phyloP scores from a whole-genome alignment of 1,284 basidiomycete species.

The Tilletia horrida region DNA sequence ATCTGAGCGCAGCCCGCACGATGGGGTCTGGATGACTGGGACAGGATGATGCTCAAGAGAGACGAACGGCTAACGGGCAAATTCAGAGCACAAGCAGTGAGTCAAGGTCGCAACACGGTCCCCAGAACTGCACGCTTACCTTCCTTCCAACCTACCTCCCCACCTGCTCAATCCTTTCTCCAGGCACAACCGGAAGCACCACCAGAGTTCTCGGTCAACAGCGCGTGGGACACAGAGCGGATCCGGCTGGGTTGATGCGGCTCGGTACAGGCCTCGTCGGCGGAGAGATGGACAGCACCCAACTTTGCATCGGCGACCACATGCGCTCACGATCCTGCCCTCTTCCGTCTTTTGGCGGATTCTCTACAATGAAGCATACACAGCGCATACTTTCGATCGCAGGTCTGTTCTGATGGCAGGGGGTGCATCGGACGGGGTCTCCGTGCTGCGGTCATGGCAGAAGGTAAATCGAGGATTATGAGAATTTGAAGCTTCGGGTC shows the following conservation, averaged over 20 bases:
- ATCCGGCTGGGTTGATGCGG: conserved; percentile 16
- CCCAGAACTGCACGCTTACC: not conserved
- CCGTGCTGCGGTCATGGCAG: no score
- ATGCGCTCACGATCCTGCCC: no score
- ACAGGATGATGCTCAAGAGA: conserved; percentile 54
- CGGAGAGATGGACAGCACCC: no score
- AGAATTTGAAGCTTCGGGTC: no score
- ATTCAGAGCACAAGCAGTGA: conserved; percentile 50
- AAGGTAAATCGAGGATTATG: not conserved
- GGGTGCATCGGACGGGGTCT: no score
- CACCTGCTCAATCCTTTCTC: not conserved
- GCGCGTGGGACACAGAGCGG: conserved; percentile 47
- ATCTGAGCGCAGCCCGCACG: conserved; percentile 37
- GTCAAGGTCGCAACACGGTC: conserved; percentile 22
- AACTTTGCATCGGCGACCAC: no score
- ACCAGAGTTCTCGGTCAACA: conserved; percentile 50
- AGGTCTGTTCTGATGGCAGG: no score
- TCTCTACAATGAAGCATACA: no score
- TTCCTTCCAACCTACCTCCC: not conserved
- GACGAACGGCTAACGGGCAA: conserved; percentile 52
- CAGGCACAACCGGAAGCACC: conserved; percentile 30
- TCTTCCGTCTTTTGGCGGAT: no score
- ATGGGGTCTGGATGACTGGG: conserved; percentile 52
- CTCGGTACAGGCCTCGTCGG: no score
- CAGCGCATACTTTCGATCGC: no score